phyloP scores from a whole-genome alignment of 2,329 filamentous ascomycete genomes.

The Ceratocystis eucalypticola region DNA sequence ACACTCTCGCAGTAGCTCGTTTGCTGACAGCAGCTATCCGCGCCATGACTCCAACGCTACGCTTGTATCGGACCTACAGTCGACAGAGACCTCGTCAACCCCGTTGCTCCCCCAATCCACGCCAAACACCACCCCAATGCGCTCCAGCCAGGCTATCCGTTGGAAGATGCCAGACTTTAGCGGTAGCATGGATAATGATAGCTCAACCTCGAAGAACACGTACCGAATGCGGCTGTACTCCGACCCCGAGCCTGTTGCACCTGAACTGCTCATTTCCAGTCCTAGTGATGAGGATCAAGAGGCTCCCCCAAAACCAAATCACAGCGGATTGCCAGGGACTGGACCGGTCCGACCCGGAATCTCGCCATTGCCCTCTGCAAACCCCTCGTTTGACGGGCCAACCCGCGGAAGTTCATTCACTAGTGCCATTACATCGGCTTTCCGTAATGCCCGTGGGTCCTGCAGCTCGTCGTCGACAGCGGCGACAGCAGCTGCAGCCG shows the following conservation, averaged over 20 bases:
- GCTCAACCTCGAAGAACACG: neutral
- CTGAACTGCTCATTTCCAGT: constrained; percentile 11
- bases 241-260: constrained; percentile 13
- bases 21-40: neutral
- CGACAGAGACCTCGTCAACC: neutral
- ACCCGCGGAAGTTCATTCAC: constrained; percentile 22
- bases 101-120: neutral
- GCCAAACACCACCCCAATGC: neutral
- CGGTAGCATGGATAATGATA: neutral
- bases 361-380: constrained; percentile 13
- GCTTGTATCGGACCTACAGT: neutral
- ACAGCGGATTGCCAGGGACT: neutral
- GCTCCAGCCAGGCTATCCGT: constrained; percentile 10
- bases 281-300: neutral
- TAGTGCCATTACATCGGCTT: neutral
- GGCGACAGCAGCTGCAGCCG: constrained; percentile 18
- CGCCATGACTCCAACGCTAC: constrained; percentile 10
- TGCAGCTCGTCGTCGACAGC: constrained; percentile 20
- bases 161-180: constrained; percentile 18
- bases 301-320: constrained; percentile 5
- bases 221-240: constrained; percentile 17
- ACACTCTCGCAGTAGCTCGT: constrained; percentile 22
- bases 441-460: constrained; percentile 19
- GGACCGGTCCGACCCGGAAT: constrained; percentile 17
- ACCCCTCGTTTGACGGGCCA: constrained; percentile 22